Evolutionary conservation across 2,329 filamentous ascomycete species (phyloP), one percentile per base, ranked within the genome.

Genomic region (Tolypocladium nubicola): DNA sequence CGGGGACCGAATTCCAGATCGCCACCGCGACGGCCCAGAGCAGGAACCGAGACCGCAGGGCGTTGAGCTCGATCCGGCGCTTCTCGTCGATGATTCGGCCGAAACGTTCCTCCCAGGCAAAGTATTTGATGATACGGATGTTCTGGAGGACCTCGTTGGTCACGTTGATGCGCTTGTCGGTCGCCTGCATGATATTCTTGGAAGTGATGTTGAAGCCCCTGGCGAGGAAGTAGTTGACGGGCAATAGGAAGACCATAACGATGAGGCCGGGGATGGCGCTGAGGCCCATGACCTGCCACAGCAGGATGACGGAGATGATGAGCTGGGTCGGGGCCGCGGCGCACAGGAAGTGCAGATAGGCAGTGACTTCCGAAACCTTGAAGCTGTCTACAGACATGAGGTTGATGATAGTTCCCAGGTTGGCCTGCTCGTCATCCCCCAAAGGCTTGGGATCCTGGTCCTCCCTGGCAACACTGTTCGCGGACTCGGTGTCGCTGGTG

Each of bases 361-460:
- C 89, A 41, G 90, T 94, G 59, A 96, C 87, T 69, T 99, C 94
- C 61, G 90, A 89, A 57, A 99, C 90, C 75, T 99, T 99, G 83
- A 97, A 97, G 53, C 93, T 97, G 76, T 99, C 95, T 45, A 99
- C 95, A 13, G 94, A 95, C 94, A 99, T 99, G 63, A 99, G 79
- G 71, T 97, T 99, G 76, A 99, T 99, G 67, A 99, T 97, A n/a
- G 94, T 96, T 61, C 95, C 94, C 54, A 95, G 81, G 60, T 94
- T 97, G 43, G 91, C 93, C 74, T 96, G 90, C 58, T 87, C 82
- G 60, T 90, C 86, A 21, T 75, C 64, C 30, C 60, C 61, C 14
- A 62, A 67, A 2, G 64, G 64, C 55, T 75, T 70, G 56, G 70
- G 71, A 56, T 71, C 70, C 45, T 71, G 65, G 30, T 68, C 68